phyloP scores from a whole-genome alignment of 176 grass and related monocot genomes.

The Aegilops bicornis region DNA sequence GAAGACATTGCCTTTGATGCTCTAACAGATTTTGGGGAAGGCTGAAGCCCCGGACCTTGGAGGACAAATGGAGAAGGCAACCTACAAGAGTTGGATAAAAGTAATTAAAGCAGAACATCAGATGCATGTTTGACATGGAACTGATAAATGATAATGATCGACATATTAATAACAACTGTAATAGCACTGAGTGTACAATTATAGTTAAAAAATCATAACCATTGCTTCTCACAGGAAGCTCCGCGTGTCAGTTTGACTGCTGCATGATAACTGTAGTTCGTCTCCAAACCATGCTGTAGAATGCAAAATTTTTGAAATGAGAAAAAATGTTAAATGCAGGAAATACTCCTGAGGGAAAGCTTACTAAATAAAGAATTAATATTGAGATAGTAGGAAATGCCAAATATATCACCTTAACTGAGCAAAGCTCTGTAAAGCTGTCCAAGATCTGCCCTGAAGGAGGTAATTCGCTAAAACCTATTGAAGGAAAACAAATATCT shows the following conservation, averaged over 20 bases:
- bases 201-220: conserved; percentile 36
- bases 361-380: neutral
- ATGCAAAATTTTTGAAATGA: conserved; percentile 1
- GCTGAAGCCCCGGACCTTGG: conserved; percentile 63
- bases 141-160: neutral
- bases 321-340: neutral
- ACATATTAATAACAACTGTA: conserved; percentile 1
- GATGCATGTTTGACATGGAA: neutral
- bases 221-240: conserved; percentile 54
- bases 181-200: conserved; percentile 2
- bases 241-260: conserved; percentile 47
- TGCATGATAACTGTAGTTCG: conserved; percentile 47
- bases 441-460: conserved; percentile 56
- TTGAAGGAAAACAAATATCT: neutral
- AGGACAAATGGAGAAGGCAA: conserved; percentile 77
- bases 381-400: conserved; percentile 1
- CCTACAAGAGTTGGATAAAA: conserved; percentile 43
- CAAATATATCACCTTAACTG: conserved; percentile 59
- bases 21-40: conserved; percentile 64
- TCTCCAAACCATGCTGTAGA: conserved; percentile 60
- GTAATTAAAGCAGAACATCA: conserved; percentile 20
- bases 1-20: conserved; percentile 52
- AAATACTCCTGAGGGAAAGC: neutral
- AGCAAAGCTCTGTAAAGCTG: conserved; percentile 65
- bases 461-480: conserved; percentile 68